phyloP scores from a whole-genome alignment of 2,329 filamentous ascomycete species.

The Tolypocladium guangdongense region DNA sequence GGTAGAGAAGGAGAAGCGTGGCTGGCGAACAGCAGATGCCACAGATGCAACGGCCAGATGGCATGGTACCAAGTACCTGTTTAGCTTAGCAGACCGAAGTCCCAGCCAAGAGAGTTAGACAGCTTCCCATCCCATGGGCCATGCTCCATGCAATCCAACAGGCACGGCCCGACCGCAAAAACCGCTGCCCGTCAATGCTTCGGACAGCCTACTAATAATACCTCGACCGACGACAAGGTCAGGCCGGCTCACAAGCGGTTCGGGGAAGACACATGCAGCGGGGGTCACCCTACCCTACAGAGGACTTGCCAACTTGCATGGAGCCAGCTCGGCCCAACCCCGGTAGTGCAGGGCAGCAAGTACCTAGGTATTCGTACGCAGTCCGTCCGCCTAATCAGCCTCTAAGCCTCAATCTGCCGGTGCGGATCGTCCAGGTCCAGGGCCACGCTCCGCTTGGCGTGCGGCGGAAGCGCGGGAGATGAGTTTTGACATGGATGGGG shows the following conservation, averaged over 20 bases:
- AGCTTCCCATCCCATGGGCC: not conserved
- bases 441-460: not conserved
- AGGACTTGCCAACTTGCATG: no score
- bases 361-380: not conserved
- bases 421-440: constrained; percentile 1
- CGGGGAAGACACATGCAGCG: not conserved
- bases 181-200: not conserved
- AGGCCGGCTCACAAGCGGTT: no score
- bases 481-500: not conserved
- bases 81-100: not conserved
- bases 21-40: not conserved
- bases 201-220: not conserved
- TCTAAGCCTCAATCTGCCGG: constrained; percentile 7
- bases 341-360: not conserved
- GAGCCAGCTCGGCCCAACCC: not conserved
- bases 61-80: not conserved
- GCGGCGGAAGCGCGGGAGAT: constrained; percentile 3
- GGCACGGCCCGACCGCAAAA: not conserved
- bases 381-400: not conserved
- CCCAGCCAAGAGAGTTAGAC: not conserved
- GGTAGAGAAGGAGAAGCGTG: not conserved
- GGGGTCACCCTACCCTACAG: not conserved
- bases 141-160: not conserved
- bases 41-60: not conserved
- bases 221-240: no score